Evolutionary conservation across 192 early-diverging fungal species (phyloP).

Genomic region (Obelidium mucronatum): DNA sequence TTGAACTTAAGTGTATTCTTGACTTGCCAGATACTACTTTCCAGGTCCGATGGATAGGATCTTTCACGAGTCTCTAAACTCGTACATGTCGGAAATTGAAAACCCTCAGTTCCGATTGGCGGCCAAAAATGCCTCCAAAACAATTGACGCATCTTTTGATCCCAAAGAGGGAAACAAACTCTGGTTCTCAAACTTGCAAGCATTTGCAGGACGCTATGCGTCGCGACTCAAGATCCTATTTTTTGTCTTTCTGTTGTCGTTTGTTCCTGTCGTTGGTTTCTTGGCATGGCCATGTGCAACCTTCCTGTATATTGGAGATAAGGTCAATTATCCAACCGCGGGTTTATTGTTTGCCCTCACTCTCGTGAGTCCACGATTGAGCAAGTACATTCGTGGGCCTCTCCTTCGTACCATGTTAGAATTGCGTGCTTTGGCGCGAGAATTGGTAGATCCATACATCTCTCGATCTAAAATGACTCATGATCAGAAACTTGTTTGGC

Average conservation of each 20-base stretch:
- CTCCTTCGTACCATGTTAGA: constrained; percentile 32
- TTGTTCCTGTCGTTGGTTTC: constrained; percentile 37
- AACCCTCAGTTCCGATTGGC: background rate
- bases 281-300: constrained; percentile 47
- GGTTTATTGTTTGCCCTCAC: constrained; percentile 15
- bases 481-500: constrained; percentile 41
- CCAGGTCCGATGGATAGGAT: constrained; percentile 45
- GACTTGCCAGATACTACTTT: constrained; percentile 39
- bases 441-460: constrained; percentile 53
- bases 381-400: constrained; percentile 42
- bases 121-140: background rate
- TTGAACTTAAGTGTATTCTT: too few relatives aligned
- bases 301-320: constrained; percentile 40
- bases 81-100: constrained; percentile 3
- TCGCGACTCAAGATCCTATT: constrained; percentile 34
- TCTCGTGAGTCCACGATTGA: constrained; percentile 39
- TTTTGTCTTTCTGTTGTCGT: constrained; percentile 20
- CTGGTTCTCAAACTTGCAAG: constrained; percentile 14
- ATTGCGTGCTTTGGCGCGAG: constrained; percentile 44
- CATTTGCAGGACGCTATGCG: constrained; percentile 41
- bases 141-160: background rate
- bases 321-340: constrained; percentile 29
- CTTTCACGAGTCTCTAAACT: constrained; percentile 39
- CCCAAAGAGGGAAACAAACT: background rate
- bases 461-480: constrained; percentile 40